These are phyloP conservation scores for Striga asiatica DNA, from an alignment of 257 asterid genomes.

Conservation along the genomic window DNA sequence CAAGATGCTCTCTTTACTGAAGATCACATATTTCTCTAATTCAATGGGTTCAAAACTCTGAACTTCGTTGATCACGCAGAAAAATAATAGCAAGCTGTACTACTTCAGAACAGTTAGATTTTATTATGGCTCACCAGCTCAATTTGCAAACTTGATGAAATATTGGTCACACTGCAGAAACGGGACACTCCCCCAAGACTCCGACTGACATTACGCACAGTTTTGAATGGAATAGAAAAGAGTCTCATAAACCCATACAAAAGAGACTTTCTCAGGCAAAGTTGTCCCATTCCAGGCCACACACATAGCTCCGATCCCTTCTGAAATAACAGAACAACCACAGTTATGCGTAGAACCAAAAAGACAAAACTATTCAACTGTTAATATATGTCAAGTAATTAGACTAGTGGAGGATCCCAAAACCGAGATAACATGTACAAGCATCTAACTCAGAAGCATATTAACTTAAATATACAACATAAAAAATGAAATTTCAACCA, in stretches of 20 bases:
- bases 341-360: not conserved
- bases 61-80: not conserved
- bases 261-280: constrained; percentile 70
- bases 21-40: not conserved
- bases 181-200: constrained; percentile 62
- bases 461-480: not conserved
- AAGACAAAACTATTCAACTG: not conserved
- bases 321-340: constrained; percentile 21
- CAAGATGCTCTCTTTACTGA: too few species aligned
- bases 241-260: constrained; percentile 70
- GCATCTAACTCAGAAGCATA: not conserved
- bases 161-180: constrained; percentile 58
- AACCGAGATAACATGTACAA: not conserved
- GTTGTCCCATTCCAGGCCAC: constrained; percentile 88
- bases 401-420: too few species aligned
- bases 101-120: not conserved
- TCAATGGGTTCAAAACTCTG: not conserved
- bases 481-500: constrained; percentile 1
- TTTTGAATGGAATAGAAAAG: constrained; percentile 72
- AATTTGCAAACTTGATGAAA: constrained; percentile 62
- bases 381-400: too few species aligned
- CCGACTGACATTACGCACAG: constrained; percentile 61
- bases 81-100: not conserved
- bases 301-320: constrained; percentile 64
- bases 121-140: constrained; percentile 53